Evolutionary conservation across 306 rosid species (phyloP), one percentile per base, ranked within the genome.

Genomic region (Erythrophleum fordii): DNA sequence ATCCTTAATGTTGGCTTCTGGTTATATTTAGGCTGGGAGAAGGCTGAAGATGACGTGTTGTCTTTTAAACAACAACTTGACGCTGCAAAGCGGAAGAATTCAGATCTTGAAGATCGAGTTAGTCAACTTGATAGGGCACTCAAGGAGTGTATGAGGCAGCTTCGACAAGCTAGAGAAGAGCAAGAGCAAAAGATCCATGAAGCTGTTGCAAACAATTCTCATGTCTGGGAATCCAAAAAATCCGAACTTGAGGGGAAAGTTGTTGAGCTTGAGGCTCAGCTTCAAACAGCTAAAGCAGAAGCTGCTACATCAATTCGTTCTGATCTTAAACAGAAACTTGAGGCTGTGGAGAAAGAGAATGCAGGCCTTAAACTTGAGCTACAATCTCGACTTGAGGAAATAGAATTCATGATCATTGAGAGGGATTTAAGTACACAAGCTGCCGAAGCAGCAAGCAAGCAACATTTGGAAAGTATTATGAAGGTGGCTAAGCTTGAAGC

Each of bases 81-180:
- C 70, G 77, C 88, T 75, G 80, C 87, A 51, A 89, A 87, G 84
- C 83, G 85, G 77, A 91, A 86, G 73, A 88, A 82, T 61, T 87
- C 90, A n/a, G 73, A 81, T 82, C 90, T 93, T 22, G 91, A 91
- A 83, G 93, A 93, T 75, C 90, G 93, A 51, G 89, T 88, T 83
- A 80, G 86, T 86, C 97, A 93, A 87, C 92, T 91, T 83, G 97
- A 93, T 58, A 92, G 93, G 65, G 97, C 94, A 76, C 89, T 93
- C 80, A 93, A 87, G 84, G 97, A 93, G 85, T 93, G 97, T 61
- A 72, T 88, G 77, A 84, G 94, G 89, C 94, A 93, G 82, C 94
- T 93, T 79, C 91, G 92, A 53, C 97, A 93, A 86, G 87, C 92
- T 34, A 90, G 94, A 83, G 97, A 91, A 80, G 92, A 83, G 61